Percentiles rank a stretch among this genome's conserved stretches.
phyloP scores from a whole-genome alignment of 352 stramenopile species.

The Phytophthora tubulina region DNA sequence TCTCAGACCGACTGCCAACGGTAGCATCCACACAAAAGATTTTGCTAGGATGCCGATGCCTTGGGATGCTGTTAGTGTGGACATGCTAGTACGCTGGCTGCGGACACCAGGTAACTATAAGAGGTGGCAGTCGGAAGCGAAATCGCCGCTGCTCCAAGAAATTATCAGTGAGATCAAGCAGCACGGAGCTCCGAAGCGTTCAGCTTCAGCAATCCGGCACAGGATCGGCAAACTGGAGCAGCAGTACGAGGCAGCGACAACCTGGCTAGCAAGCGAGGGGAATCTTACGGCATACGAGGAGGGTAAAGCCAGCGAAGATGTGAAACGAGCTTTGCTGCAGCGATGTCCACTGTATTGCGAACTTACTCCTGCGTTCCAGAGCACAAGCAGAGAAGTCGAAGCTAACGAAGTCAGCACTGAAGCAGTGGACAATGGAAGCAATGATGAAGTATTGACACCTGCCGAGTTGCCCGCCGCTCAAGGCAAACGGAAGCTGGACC shows the following conservation, averaged over 20 bases:
- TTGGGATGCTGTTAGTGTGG: background rate
- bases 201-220: background rate
- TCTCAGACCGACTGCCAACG: too few relatives aligned
- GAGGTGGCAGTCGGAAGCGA: background rate
- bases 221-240: slow-evolving; percentile 11
- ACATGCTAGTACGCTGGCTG: slow-evolving; percentile 13
- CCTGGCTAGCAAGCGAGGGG: slow-evolving; percentile 10
- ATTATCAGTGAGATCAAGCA: slow-evolving; percentile 3
- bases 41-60: too few relatives aligned
- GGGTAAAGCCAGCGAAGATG: background rate
- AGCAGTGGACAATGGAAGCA: background rate
- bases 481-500: background rate
- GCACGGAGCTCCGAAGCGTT: slow-evolving; percentile 1
- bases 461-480: background rate
- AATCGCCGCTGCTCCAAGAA: background rate
- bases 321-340: slow-evolving; percentile 3
- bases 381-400: background rate
- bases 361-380: slow-evolving; percentile 12
- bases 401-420: background rate
- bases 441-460: background rate
- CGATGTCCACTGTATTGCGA: slow-evolving; percentile 19
- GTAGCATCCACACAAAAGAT: too few relatives aligned
- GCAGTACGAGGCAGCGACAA: slow-evolving; percentile 4
- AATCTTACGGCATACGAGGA: background rate
- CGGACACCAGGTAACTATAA: slow-evolving; percentile 6